Evolutionary conservation across 1,139 yeast genomes (phyloP), one percentile per base, ranked within the genome.

Genomic region (Pichia kudriavzevii): DNA sequence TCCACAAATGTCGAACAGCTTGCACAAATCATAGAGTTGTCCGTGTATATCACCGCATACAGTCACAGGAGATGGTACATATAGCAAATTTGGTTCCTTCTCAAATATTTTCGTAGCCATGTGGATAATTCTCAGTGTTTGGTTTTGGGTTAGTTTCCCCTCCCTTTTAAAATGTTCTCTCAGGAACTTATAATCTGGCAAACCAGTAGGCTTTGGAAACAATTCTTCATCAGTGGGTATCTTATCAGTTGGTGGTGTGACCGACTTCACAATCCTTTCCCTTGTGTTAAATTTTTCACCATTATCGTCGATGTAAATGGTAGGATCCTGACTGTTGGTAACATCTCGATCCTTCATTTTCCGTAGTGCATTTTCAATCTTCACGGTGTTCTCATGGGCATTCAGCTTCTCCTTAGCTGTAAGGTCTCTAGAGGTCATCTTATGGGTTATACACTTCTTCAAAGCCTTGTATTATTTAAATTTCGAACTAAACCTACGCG

Each of bases 11-110:
- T 91, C 97, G 56, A 91, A 85, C 34, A 91, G 62, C 59, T 88
- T 88, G 75, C 88, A 71, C 48, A 91, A 67, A 59, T 91, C 98
- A 54, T 74, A 91, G 59, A 75, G 85, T 58, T 91, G 98, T 7
- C 98, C 98, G 58, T 91, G 98, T 20, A 91, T 72, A 58, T 91
- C 98, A 36, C 98, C 97, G 63, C 97, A 88, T 2, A 91, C 87
- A 1, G 96, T 88, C 4, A 91, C 85, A 1, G 98, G 98, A 0
- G 96, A 94, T 3, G 88, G 88, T 2, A 91, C 82, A 21, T 70
- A 70, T 38, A 91, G 63, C 49, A 91, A 58, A 47, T 83, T 91
- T 4, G 95, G 94, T 53, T 91, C 97, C 31, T 61, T 56, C 22
- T 69, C 58, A 43, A 91, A 65, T n/a, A 78, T 58, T 29, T 66